Percentiles rank a stretch among this genome's conserved stretches.
These are phyloP conservation scores for Cyberlindnera petersonii DNA, from an alignment of 805 yeast species.

Conservation along the genomic window DNA sequence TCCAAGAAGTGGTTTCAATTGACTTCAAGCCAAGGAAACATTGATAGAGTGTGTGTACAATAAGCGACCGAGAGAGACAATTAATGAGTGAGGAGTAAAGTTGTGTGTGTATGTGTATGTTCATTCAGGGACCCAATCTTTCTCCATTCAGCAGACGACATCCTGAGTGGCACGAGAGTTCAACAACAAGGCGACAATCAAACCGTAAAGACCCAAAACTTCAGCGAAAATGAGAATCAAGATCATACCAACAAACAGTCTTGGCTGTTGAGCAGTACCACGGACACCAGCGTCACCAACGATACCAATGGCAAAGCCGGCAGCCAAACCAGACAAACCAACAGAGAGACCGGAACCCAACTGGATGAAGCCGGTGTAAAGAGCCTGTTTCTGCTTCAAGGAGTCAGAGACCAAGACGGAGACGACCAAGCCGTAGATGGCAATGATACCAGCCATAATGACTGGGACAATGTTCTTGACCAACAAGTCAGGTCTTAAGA, in stretches of 20 bases:
- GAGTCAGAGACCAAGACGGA: conserved; percentile 91
- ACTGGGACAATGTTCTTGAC: conserved; percentile 95
- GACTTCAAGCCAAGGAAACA: not conserved
- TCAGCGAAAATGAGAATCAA: conserved; percentile 98
- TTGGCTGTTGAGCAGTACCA: conserved; percentile 97
- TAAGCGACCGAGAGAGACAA: too few species aligned
- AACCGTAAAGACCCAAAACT: conserved; percentile 97
- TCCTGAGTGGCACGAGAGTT: conserved; percentile 97
- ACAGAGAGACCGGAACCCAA: conserved; percentile 97
- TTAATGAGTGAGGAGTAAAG: too few species aligned
- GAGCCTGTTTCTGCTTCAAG: conserved; percentile 83
- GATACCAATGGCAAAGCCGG: conserved; percentile 98
- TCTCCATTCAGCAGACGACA: conserved; percentile 59
- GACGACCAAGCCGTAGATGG: conserved; percentile 96
- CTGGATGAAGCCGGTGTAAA: conserved; percentile 96
- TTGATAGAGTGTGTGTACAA: too few species aligned
- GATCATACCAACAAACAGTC: conserved; percentile 97
- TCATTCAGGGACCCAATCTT: too few species aligned
- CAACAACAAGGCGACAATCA: conserved; percentile 94
- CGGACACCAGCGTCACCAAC: conserved; percentile 99
- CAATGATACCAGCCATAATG: conserved; percentile 99
- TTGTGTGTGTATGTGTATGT: too few species aligned
- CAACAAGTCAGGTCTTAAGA: conserved; percentile 92
- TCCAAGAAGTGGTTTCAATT: not conserved
- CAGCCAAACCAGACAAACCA: conserved; percentile 95